Conservation (phyloP, 805 yeast genomes). For the Kuraishia piskuri region DNA sequence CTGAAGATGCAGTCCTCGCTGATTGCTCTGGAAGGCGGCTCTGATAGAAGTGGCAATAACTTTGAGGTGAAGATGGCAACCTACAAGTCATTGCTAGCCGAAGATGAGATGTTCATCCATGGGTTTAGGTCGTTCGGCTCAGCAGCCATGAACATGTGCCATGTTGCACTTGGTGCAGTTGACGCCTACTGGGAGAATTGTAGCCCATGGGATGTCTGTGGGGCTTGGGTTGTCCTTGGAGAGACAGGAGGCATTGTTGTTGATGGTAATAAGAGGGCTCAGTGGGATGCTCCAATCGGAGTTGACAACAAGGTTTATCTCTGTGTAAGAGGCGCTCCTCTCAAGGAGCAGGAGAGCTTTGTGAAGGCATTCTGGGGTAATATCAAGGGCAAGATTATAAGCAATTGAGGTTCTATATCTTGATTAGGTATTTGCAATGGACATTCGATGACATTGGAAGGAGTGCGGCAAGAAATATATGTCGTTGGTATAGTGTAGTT, state of each 20-base stretch:
- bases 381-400: constrained; percentile 4
- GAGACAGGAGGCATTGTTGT: constrained; percentile 54
- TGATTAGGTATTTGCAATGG: no score
- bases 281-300: constrained; percentile 33
- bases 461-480: no score
- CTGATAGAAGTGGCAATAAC: constrained; percentile 44
- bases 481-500: no score
- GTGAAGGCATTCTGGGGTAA: constrained; percentile 8
- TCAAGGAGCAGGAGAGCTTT: constrained; percentile 9
- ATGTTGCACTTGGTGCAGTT: constrained; percentile 47
- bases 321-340: constrained; percentile 10
- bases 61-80: constrained; percentile 42
- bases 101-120: constrained; percentile 49
- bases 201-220: constrained; percentile 63
- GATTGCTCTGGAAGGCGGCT: constrained; percentile 53
- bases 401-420: no score
- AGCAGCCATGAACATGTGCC: constrained; percentile 55
- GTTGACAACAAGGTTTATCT: constrained; percentile 16
- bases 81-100: constrained; percentile 33
- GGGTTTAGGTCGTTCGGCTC: constrained; percentile 57
- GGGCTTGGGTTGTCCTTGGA: constrained; percentile 52
- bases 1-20: constrained; percentile 42
- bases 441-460: no score
- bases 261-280: constrained; percentile 41
- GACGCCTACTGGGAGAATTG: constrained; percentile 59